A percentile compares a stretch with the other conserved stretches of the same genome.
Conservation (phyloP, 1,284 basidiomycete species). For the Afroboletus lepidellus region DNA sequence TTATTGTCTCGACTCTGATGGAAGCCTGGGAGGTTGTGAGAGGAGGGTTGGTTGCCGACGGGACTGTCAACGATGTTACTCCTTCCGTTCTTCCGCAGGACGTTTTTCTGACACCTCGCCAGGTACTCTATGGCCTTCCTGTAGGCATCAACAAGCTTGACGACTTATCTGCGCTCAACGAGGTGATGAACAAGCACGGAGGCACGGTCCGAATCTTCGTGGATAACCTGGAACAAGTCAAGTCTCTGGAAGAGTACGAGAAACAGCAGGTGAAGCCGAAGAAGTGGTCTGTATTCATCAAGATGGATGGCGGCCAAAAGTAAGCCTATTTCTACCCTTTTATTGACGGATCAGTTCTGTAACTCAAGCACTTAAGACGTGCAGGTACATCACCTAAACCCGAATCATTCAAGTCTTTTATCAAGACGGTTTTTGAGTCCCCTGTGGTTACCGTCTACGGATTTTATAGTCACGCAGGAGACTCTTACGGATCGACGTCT, state of each 20-base stretch:
- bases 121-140: conserved; percentile 83
- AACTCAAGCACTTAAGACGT: conserved; percentile 49
- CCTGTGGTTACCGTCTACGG: conserved; percentile 66
- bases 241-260: conserved; percentile 61
- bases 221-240: conserved; percentile 74
- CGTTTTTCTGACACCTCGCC: conserved; percentile 6
- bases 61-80: conserved; percentile 70
- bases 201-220: conserved; percentile 67
- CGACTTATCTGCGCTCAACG: conserved; percentile 63
- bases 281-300: conserved; percentile 77
- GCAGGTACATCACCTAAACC: conserved; percentile 70
- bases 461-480: conserved; percentile 81
- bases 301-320: conserved; percentile 78
- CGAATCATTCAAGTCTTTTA: conserved; percentile 54
- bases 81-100: background rate
- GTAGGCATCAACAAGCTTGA: conserved; percentile 68
- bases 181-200: conserved; percentile 50
- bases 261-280: conserved; percentile 38
- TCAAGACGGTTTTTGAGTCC: conserved; percentile 53
- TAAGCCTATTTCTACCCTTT: conserved; percentile 37
- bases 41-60: conserved; percentile 68
- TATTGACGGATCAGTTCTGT: background rate
- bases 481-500: conserved; percentile 73
- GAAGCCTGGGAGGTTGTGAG: conserved; percentile 76
- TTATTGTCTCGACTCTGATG: conserved; percentile 78